Percentiles rank a stretch among this genome's conserved stretches.
phyloP scores from a whole-genome alignment of 2,329 filamentous ascomycete species.

The Trichoderma atroviride region DNA sequence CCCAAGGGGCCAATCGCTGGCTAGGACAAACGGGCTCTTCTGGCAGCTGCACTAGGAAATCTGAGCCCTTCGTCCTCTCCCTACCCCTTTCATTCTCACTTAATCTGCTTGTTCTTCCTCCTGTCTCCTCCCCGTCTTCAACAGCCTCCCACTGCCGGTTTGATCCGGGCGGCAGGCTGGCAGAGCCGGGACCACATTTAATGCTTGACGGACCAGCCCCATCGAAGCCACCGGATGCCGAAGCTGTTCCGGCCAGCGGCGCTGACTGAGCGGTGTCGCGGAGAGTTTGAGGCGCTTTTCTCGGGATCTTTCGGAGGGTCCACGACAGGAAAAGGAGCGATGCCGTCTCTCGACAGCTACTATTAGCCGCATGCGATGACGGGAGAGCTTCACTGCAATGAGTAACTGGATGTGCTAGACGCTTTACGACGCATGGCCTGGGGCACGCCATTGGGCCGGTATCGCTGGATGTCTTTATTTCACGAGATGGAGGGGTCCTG shows the following conservation, averaged over 20 bases:
- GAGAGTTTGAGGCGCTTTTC: slow-evolving; percentile 8
- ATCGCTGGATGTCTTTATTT: neutral
- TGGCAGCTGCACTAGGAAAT: neutral
- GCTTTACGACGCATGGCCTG: neutral
- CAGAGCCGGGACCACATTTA: neutral
- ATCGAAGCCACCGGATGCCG: slow-evolving; percentile 20
- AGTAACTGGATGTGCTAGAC: neutral
- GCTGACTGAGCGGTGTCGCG: slow-evolving; percentile 8
- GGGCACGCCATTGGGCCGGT: slow-evolving; percentile 7
- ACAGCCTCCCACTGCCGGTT: neutral
- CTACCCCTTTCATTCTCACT: neutral
- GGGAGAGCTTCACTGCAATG: neutral
- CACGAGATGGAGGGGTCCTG: neutral
- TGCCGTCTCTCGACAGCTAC: neutral
- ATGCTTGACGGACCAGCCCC: neutral
- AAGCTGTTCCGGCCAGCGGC: slow-evolving; percentile 23
- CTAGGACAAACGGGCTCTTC: slow-evolving; percentile 1
- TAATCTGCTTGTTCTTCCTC: neutral
- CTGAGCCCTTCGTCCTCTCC: neutral
- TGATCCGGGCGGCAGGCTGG: slow-evolving; percentile 8
- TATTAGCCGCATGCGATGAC: neutral
- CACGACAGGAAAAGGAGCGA: neutral
- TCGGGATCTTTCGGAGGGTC: slow-evolving; percentile 18
- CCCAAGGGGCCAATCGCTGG: neutral
- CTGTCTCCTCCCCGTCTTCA: no score